Evolutionary conservation across 2,329 filamentous ascomycete species (phyloP), one percentile per base, ranked within the genome.

Genomic region (Teratosphaeriaceae sp.): DNA sequence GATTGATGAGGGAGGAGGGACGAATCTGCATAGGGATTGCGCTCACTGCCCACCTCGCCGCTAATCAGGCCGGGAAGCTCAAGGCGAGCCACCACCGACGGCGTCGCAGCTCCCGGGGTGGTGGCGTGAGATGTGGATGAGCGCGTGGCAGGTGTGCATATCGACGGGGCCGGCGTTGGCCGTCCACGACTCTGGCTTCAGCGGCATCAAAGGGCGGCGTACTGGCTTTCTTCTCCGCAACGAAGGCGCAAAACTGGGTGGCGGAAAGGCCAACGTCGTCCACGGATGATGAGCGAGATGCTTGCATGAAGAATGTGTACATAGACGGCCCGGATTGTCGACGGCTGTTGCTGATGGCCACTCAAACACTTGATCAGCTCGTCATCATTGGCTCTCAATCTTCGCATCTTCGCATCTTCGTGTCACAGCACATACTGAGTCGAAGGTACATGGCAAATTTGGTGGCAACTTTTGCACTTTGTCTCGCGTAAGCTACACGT

Each of bases 1-100:
- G 56, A 61, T 36, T 60, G 54, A 62, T 51, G 45, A 42, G 24
- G 42, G 29, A 26, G n/a, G n/a, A n/a, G n/a, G n/a, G n/a, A n/a
- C n/a, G n/a, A n/a, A n/a, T n/a, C n/a, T n/a, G n/a, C n/a, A n/a
- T n/a, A n/a, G n/a, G n/a, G n/a, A n/a, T n/a, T n/a, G n/a, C n/a
- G n/a, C n/a, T n/a, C 7, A 15, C 12, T 34, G 30, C 24, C 8
- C 24, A 27, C 8, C 8, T 27, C 24, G 24, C 24, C 24, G 8
- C 24, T 13, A 27, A 27, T 13, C 24, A 27, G 13, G 8, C 8
- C 24, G 8, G 24, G 13, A 8, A 27, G 24, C 24, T 27, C 8
- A 27, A 27, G 13, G n/a, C n/a, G n/a, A n/a, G n/a, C n/a, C n/a
- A n/a, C n/a, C n/a, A n/a, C n/a, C n/a, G n/a, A n/a, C n/a, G n/a